These are phyloP conservation scores for Vaccinium darrowii DNA, from an alignment of 148 eudicot species.

Conservation along the genomic window DNA sequence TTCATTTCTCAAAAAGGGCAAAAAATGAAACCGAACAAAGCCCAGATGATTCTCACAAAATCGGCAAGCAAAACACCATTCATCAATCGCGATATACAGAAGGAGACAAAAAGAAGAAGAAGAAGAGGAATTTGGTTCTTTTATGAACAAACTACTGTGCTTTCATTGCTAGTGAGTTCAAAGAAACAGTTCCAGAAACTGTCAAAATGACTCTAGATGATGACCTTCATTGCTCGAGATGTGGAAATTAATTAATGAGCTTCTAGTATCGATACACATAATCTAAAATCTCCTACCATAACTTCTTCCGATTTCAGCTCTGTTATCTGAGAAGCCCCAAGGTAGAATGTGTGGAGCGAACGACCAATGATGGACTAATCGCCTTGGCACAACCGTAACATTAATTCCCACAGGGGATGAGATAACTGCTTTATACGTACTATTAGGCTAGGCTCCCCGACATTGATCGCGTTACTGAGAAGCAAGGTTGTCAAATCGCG, in stretches of 20 bases:
- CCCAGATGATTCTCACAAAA: neutral
- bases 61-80: neutral
- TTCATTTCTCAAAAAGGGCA: too few species aligned
- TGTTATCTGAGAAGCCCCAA: slow-evolving; percentile 26
- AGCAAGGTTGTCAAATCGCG: too few species aligned
- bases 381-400: slow-evolving; percentile 43
- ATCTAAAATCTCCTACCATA: neutral
- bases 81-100: neutral
- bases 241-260: neutral
- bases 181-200: neutral
- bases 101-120: neutral
- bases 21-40: too few species aligned
- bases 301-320: neutral
- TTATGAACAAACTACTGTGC: neutral
- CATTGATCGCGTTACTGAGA: slow-evolving; percentile 38
- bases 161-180: neutral
- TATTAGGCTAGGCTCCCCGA: slow-evolving; percentile 33
- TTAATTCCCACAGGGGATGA: slow-evolving; percentile 38
- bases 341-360: slow-evolving; percentile 22
- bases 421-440: slow-evolving; percentile 37
- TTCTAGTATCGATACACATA: neutral
- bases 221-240: neutral
- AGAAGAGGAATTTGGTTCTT: neutral
- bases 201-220: neutral
- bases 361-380: slow-evolving; percentile 35